Evolutionary conservation across 352 stramenopile species (phyloP), one percentile per base, ranked within the genome.

Genomic region (Phytophthora boehmeriae): DNA sequence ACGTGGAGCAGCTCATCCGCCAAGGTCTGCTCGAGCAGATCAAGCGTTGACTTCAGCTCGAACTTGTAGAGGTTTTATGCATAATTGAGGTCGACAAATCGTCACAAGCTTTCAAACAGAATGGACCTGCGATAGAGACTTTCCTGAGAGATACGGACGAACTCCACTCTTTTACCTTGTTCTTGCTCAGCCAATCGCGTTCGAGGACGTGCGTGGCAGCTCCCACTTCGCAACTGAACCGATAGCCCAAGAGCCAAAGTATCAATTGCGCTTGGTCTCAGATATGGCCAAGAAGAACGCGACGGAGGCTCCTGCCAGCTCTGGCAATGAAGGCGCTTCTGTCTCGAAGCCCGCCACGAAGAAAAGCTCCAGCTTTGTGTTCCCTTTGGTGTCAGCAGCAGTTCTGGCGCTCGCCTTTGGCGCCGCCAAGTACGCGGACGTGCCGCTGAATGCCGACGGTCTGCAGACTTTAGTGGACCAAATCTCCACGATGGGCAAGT

Each of bases 11-110:
- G 63, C 68, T 95, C 28, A 89, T 96, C 35, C 84, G 84, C 19
- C 88, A 95, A 62, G 88, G 88, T 0, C 63, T 95, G 14, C 75
- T 97, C 11, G 76, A 95, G 68, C 88, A 97, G 60, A 83, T 93
- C 68, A 86, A 91, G 72, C 83, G 86, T 22, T 77, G 34, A 73
- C 11, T 17, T 38, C n/a, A 16, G 5, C 19, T 16, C n/a, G 13
- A 17, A 42, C 34, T 16, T 8, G 20, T 28, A 52, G 27, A 8
- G 4, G 36, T 9, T 23, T 54, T 58, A 54, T 59, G 16, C 11
- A 6, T 3, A 48, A 42, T 51, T 54, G 45, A 19, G 25, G 6
- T 30, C 25, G 6, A 30, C n/a, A n/a, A n/a, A n/a, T n/a, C n/a
- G n/a, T n/a, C n/a, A n/a, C n/a, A n/a, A n/a, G n/a, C n/a, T n/a